Evolutionary conservation across 768 basidiomycete species (phyloP), one percentile per base, ranked within the genome.

Genomic region (Mycena epipterygia): DNA sequence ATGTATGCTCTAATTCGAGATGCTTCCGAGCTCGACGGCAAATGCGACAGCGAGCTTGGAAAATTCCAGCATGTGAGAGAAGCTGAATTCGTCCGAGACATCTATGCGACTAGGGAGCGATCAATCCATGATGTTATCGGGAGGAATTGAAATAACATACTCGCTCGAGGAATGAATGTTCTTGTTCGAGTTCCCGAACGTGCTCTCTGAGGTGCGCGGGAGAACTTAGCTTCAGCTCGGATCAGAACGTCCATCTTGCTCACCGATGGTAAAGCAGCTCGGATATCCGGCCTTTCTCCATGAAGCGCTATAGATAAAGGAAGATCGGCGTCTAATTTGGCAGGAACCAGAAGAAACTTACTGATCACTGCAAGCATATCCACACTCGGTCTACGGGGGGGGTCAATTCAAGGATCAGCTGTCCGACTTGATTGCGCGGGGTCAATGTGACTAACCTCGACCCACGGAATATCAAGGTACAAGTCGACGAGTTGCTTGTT

Each of bases 361-460:
- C 93, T 97, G 95, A 81, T 97, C 96, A 74, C 93, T 95, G 86
- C 96, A 98, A 60, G 95, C 95, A 77, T 98, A 97, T 39, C 94
- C 95, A 83, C 96, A 97, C 84, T 92, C 86, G 65, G 96, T 98
- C 85, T 94, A 49, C 27, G 62, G 41, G 56, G 42, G 37, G 32
- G 16, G 39, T 3, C 48, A 55, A 74, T 58, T 72, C 44, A 58
- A 57, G n/a, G 37, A 64, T 71, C 51, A 75, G 73, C 52, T 72
- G 64, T 55, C 29, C 35, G 59, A 73, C 49, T 37, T 64, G 29
- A 27, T 56, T 65, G 8, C 35, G 63, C 53, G 33, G 53, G 46
- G 27, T 46, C 25, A 48, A 9, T 17, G 29, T 19, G 21, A 76
- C 82, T 61, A 53, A 86, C 87, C 82, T 86, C 90, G 30, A 89